Evolutionary conservation across 2,329 filamentous ascomycete species (phyloP), one percentile per base, ranked within the genome.

Genomic region (Fonsecaea nubica): DNA sequence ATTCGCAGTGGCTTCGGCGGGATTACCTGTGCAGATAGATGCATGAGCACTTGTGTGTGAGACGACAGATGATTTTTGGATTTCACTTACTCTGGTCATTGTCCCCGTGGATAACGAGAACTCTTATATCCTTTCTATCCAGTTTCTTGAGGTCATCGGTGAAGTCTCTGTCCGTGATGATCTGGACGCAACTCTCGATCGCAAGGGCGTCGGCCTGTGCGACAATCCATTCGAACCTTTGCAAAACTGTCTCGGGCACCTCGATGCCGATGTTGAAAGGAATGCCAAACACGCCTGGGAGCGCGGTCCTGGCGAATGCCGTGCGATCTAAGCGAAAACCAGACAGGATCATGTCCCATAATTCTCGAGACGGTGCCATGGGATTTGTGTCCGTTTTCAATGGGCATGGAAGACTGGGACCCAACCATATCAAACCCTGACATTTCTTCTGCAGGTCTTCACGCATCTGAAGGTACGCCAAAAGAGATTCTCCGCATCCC

Each of bases 21-120:
- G 71, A 55, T 71, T 72, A 36, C 74, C 74, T 66, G 54, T 25
- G 10, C 7, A 15, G 36, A 25, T 13, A 42, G 30, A 32, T 9
- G 33, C 30, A 40, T 56, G 36, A 62, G 62, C 18, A 50, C 13
- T 21, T 21, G 8, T 15, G 21, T 30, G 4, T 21, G 30, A 15
- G 2, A 55, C 25, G 15, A 25, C 53, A 30, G 30, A 10, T 25
- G 21, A 50, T 12, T 55, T 55, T n/a, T 13, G 52, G 25, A 25
- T 38, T 13, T 13, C 38, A 66, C 66, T 66, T 60, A 71, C 69
- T 64, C 48, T 72, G 67, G 66, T 76, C 75, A 40, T 67, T 68
- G 61, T 74, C 72, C 0, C 74, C 75, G 68, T 77, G 74, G 15
- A 76, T 58, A 42, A 75, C 72, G 58, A 73, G 69, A 13, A 75